Evolutionary conservation across 257 asterid species (phyloP), one percentile per base, ranked within the genome.

Genomic region (Handroanthus guayacan): DNA sequence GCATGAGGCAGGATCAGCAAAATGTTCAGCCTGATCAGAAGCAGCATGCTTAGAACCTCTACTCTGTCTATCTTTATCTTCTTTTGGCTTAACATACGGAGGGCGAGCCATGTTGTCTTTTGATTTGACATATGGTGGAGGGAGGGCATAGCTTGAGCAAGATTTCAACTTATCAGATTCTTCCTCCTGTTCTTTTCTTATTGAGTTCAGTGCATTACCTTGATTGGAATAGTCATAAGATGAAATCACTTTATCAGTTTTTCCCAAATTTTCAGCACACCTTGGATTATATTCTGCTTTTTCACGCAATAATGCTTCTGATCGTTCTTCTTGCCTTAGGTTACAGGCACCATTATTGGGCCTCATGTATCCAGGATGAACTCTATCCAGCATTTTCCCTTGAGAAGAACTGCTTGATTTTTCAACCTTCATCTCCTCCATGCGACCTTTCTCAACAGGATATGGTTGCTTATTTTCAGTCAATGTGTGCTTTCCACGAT

Each of bases 121-220:
- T 10, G 91, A 75, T 81, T 82, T 92, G 64, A 85, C 77, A 75
- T 92, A 95, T 60, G 99, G 98, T 55, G 99, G 97, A 54, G 95
- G 97, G 47, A 83, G 85, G 66, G 80, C 80, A 75, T 73, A 76
- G 37, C 55, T 80, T 4, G 80, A 76, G 81, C 71, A 62, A 75
- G 86, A 68, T 78, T 78, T 89, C 72, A 75, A 76, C 73, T 81
- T 68, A 55, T 86, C 89, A 71, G 81, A 52, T 69, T 75, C 83
- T 75, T 84, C 89, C 45, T 73, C 79, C 62, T 38, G 84, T 71
- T 38, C 81, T 67, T 75, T 79, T 73, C 73, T 74, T 39, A 57
- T 52, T 5, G 84, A 80, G 74, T 70, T 78, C 55, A 65, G 64
- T 66, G 78, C 51, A 36, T 62, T 69, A 69, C 75, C 82, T 48